A percentile compares a stretch with the other conserved stretches of the same genome.
Evolutionary conservation across 257 asterid species (phyloP).

Genomic region (Schizonepeta tenuifolia): DNA sequence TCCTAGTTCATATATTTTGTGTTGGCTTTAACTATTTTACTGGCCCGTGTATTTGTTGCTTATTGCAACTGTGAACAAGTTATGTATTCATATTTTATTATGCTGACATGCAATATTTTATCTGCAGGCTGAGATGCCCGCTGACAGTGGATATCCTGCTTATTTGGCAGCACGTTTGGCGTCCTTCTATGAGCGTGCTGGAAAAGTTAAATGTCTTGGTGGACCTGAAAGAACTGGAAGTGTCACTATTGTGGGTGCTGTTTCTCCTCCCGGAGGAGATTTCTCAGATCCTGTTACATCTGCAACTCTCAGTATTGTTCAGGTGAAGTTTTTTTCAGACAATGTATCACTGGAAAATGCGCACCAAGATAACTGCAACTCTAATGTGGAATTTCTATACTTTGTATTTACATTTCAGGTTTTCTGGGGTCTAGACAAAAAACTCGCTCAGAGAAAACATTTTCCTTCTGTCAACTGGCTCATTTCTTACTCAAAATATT

Average conservation of each 20-base stretch:
- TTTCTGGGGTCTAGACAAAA: slow-evolving; percentile 99
- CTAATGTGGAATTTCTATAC: slow-evolving; percentile 26
- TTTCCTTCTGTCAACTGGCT: slow-evolving; percentile 99
- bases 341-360: slow-evolving; percentile 25
- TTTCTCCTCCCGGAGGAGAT: slow-evolving; percentile 99
- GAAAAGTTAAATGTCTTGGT: slow-evolving; percentile 98
- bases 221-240: slow-evolving; percentile 99
- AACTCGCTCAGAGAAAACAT: slow-evolving; percentile 96
- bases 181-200: slow-evolving; percentile 99
- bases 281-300: slow-evolving; percentile 99
- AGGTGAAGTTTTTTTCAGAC: slow-evolving; percentile 50
- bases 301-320: slow-evolving; percentile 98
- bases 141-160: slow-evolving; percentile 99
- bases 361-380: not conserved
- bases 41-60: not conserved
- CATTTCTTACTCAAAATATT: slow-evolving; percentile 94
- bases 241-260: slow-evolving; percentile 99
- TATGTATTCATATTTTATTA: not conserved
- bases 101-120: slow-evolving; percentile 28
- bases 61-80: slow-evolving; percentile 23
- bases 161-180: slow-evolving; percentile 98
- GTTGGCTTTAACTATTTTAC: not conserved
- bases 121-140: slow-evolving; percentile 97
- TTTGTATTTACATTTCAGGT: slow-evolving; percentile 57
- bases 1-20: not conserved